Conservation (phyloP, 257 asterid genomes). For the Sherardia arvensis region DNA sequence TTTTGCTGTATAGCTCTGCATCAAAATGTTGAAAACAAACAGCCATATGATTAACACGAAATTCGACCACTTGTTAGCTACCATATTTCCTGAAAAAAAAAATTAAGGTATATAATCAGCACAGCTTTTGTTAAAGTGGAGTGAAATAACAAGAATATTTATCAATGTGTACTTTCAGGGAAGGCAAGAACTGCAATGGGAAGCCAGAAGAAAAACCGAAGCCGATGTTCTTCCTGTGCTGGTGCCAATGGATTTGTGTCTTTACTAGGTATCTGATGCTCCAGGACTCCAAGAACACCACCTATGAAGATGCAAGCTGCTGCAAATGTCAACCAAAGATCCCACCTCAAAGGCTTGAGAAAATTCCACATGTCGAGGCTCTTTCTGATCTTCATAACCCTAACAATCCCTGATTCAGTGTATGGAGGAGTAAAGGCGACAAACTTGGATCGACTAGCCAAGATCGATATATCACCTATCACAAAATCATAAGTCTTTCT, state of each 20-base stretch:
- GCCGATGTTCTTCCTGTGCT: slow-evolving; percentile 6
- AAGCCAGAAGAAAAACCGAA: slow-evolving; percentile 21
- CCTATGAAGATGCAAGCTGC: slow-evolving; percentile 24
- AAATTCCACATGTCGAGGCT: slow-evolving; percentile 49
- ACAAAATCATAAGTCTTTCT: slow-evolving; percentile 39
- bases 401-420: slow-evolving; percentile 49
- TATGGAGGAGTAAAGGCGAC: slow-evolving; percentile 47
- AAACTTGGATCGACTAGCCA: slow-evolving; percentile 33
- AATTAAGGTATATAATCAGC: neutral
- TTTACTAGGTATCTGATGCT: slow-evolving; percentile 9
- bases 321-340: slow-evolving; percentile 34
- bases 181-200: slow-evolving; percentile 54
- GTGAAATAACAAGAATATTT: neutral
- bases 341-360: slow-evolving; percentile 33
- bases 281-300: slow-evolving; percentile 25
- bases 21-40: slow-evolving; percentile 42
- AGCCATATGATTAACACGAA: slow-evolving; percentile 39
- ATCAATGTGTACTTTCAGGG: slow-evolving; percentile 37
- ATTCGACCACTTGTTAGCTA: slow-evolving; percentile 41
- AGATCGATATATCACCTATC: slow-evolving; percentile 42
- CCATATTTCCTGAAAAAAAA: slow-evolving; percentile 39
- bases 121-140: neutral
- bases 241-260: slow-evolving; percentile 8
- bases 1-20: slow-evolving; percentile 58
- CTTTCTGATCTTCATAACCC: slow-evolving; percentile 35